phyloP scores from a whole-genome alignment of 257 asterid genomes.

The Solanum rostratum region DNA sequence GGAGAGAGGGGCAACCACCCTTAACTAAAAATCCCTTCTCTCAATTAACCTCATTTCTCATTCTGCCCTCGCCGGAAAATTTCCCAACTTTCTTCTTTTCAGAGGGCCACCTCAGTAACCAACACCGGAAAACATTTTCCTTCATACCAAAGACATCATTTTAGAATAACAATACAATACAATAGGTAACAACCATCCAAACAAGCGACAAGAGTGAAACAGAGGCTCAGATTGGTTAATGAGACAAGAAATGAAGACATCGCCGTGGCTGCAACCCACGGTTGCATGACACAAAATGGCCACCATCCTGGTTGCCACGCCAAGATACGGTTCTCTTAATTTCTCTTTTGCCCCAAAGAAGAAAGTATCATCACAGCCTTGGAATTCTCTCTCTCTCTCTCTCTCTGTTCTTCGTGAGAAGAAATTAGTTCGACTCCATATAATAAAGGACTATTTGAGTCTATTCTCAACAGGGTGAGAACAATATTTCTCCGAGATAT shows the following conservation, averaged over 20 bases:
- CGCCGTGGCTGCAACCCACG: neutral
- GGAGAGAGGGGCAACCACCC: neutral
- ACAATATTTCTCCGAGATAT: neutral
- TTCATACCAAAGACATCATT: neutral
- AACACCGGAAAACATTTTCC: neutral
- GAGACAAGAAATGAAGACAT: neutral
- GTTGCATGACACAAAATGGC: neutral
- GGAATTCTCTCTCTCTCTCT: neutral
- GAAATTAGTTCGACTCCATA: neutral
- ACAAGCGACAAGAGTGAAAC: neutral
- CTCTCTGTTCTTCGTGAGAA: neutral
- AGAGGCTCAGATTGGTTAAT: neutral
- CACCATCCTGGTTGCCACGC: neutral
- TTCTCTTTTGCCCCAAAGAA: neutral
- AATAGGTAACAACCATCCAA: neutral
- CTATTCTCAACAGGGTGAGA: neutral
- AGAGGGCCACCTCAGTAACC: neutral
- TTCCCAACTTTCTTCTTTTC: neutral
- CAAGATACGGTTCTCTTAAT: neutral
- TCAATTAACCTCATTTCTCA: neutral
- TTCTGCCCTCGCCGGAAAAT: neutral
- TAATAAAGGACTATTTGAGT: neutral
- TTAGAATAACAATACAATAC: neutral
- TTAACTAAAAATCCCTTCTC: neutral
- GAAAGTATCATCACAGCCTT: neutral